Base-by-base conservation (phyloP, 1,284 basidiomycete genomes). In the Polyporus tsugae region DNA sequence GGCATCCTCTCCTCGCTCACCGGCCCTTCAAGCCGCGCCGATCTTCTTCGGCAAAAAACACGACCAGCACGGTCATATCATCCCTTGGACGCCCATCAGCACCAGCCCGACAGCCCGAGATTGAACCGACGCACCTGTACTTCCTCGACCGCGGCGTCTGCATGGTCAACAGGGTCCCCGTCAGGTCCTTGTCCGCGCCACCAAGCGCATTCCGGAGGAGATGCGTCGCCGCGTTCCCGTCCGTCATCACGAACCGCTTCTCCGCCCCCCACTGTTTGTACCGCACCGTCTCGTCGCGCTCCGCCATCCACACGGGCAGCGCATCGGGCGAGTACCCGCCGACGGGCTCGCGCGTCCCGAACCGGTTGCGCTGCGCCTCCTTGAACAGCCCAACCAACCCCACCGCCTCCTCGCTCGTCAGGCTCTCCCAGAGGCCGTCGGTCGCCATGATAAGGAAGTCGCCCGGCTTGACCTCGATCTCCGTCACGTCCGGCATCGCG, bases 121-220 rank as follows among this genome's bases (percentile, higher is more conserved):
- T 33, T n/a, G 46, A 59, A 46, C 39, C 36, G 11, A 72, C 80
- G 35, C 62, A 83, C 84, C 79, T 78, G 70, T 76, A 84, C 68
- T 69, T 76, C 71, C 80, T 79, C 65, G 78, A 75, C 61, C 80
- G 71, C 2, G 84, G 83, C 22, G 79, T 72, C 15, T 79, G 78
- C 74, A 87, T 80, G 57, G 77, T 79, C 35, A 88, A 72, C 62
- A 90, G 77, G 7, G 86, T 82, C 7, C 80, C 77, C 42, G 83
- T 82, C 55, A 88, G 77, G 69, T 88, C 85, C 36, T 74, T 71
- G 75, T 89, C 80, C 2, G 84, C 86, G 3, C 89, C 89, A 11
- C 89, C 89, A 35, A 91, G 78, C 0, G 88, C 88, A 71, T 91
- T 92, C 66, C 88, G 78, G 36, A 86, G 78, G 19, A 92, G 74